Percentiles rank a stretch among this genome's conserved stretches.
Evolutionary conservation across 805 yeast genomes (phyloP).

Genomic region (Metschnikowia shivogae): DNA sequence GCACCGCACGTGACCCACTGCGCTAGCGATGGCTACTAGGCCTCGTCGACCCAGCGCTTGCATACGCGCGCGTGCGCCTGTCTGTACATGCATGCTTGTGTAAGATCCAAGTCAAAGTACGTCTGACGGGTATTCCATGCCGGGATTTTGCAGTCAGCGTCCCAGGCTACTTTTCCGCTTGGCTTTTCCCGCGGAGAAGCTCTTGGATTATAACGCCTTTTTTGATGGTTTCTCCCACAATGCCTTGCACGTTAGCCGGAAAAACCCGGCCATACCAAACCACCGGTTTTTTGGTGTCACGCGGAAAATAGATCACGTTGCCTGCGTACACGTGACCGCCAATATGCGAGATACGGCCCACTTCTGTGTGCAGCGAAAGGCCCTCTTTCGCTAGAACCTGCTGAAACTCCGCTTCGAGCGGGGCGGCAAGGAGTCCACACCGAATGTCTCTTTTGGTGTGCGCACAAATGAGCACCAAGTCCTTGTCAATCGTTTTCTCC

Average conservation of each 20-base stretch:
- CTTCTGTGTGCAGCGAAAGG: constrained; percentile 23
- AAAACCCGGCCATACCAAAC: constrained; percentile 78
- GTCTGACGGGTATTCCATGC: no score
- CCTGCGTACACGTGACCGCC: constrained; percentile 92
- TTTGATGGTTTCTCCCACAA: constrained; percentile 52
- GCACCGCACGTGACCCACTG: constrained; percentile 1
- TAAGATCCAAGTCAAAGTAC: not conserved
- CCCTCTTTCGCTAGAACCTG: constrained; percentile 34
- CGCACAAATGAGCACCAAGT: constrained; percentile 58
- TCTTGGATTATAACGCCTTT: constrained; percentile 50
- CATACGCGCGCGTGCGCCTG: constrained; percentile 5
- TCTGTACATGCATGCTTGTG: constrained; percentile 4
- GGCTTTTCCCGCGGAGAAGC: constrained; percentile 47
- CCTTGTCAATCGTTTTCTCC: constrained; percentile 12
- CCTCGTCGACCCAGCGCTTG: constrained; percentile 1
- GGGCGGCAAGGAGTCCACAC: constrained; percentile 66
- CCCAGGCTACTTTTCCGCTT: not conserved
- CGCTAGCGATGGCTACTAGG: not conserved
- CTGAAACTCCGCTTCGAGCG: constrained; percentile 48
- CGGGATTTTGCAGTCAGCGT: no score
- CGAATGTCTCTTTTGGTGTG: constrained; percentile 59
- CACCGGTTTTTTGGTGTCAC: constrained; percentile 29
- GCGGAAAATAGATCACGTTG: constrained; percentile 55
- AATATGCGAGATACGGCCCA: constrained; percentile 67
- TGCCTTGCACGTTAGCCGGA: constrained; percentile 63